Base-by-base conservation (phyloP, 2,329 filamentous ascomycete species). In the Microcera coccophila region DNA sequence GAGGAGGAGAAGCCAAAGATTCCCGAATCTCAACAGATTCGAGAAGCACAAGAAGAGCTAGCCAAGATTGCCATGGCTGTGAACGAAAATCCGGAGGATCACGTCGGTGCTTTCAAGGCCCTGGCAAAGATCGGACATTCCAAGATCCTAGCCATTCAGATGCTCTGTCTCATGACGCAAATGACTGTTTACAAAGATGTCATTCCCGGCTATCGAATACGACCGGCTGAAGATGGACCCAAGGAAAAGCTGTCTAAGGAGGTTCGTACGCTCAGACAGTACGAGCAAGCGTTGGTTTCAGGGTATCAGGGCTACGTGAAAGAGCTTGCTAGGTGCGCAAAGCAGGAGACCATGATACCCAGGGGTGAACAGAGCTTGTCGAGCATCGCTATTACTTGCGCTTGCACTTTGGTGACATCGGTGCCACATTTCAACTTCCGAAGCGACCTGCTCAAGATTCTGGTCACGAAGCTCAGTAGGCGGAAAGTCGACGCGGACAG, bases 371-470 rank as follows among this genome's bases (percentile, higher is more conserved):
- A 72, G 42, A 74, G 67, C 42, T 63, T 96, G 18, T 79, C 82
- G 5, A 85, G 76, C 39, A 77, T 95, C 19, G 91, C 93, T 3
- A 84, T 95, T 44, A 84, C 82, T 33, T 98, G 93, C 62, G 84
- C 86, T 2, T 95, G 90, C 66, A 85, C 79, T 21, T 75, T 98
- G 14, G 68, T 97, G 31, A 80, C 79, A 16, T 76, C 85, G 2
- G 90, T 96, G 1, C 88, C 93, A 3, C 94, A 98, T 70, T 98
- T 98, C 79, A 98, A 98, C 72, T 96, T 95, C 66, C 84, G 93
- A 31, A 78, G 76, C 37, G 91, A 98, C 40, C 72, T 98, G 40
- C 70, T 98, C 48, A 89, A 87, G 65, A 91, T 97, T 44, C 63
- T 98, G 12, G 83, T 95, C 17, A 82, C 82, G 54, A 93, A 93